Conservation (phyloP, 768 basidiomycete genomes). For the Naganishia randhawae region DNA sequence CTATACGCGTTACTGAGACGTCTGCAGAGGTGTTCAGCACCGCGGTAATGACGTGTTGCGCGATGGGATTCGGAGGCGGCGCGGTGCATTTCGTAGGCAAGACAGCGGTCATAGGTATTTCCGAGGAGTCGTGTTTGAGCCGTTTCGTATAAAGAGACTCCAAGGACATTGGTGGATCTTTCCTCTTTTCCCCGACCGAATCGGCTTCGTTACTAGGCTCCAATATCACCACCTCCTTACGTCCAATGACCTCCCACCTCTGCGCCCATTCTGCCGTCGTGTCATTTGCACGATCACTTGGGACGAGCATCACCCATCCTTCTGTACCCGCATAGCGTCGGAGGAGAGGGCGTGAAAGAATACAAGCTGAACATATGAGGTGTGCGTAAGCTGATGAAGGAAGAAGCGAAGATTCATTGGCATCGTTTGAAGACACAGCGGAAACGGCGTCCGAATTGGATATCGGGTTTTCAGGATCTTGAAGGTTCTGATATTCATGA, state of each 20-base stretch:
- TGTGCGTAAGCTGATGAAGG: constrained; percentile 43
- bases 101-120: neutral
- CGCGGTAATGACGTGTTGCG: neutral
- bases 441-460: neutral
- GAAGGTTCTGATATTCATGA: constrained; percentile 6
- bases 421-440: constrained; percentile 21
- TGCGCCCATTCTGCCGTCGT: constrained; percentile 20
- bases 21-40: neutral
- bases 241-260: constrained; percentile 24
- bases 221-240: neutral
- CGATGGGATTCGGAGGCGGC: neutral
- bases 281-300: constrained; percentile 6
- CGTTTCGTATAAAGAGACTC: too few species aligned
- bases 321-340: constrained; percentile 34
- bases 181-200: neutral
- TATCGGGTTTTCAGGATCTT: constrained; percentile 11
- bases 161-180: neutral
- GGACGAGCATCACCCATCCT: constrained; percentile 49
- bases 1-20: too few species aligned
- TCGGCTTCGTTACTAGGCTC: neutral
- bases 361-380: constrained; percentile 44
- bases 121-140: neutral
- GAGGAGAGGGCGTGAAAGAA: constrained; percentile 27
- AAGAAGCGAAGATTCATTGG: constrained; percentile 38
- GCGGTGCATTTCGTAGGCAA: neutral